phyloP scores from a whole-genome alignment of 2,329 filamentous ascomycete species.

The Fusarium heterosporum region DNA sequence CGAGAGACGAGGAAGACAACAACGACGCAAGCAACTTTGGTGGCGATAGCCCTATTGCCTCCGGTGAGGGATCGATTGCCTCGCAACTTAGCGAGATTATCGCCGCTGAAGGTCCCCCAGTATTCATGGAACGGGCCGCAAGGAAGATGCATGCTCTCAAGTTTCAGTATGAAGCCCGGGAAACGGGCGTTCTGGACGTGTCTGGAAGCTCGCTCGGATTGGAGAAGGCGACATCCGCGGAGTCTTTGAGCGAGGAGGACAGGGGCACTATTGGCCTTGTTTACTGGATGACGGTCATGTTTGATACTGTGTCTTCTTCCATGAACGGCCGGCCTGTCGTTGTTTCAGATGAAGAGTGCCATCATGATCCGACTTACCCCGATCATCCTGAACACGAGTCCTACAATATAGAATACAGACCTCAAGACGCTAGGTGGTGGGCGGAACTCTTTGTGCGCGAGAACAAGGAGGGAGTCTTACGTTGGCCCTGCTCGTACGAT shows the following conservation, averaged over 20 bases:
- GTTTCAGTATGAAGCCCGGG: slow-evolving; percentile 49
- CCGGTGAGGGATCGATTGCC: slow-evolving; percentile 42
- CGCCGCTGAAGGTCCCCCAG: slow-evolving; percentile 45
- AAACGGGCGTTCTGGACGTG: slow-evolving; percentile 43
- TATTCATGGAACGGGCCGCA: slow-evolving; percentile 53
- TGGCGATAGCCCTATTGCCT: slow-evolving; percentile 36
- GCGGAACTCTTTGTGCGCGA: slow-evolving; percentile 52
- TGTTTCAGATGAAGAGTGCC: slow-evolving; percentile 56
- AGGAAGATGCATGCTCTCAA: slow-evolving; percentile 56
- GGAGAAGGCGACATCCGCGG: slow-evolving; percentile 39
- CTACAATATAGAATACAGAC: slow-evolving; percentile 37
- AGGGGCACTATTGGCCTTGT: slow-evolving; percentile 64
- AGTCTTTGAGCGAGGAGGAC: slow-evolving; percentile 48
- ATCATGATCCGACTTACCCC: slow-evolving; percentile 50
- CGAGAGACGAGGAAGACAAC: slow-evolving; percentile 45
- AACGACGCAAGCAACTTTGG: slow-evolving; percentile 35
- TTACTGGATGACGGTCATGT: slow-evolving; percentile 71
- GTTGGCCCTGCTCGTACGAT: slow-evolving; percentile 68
- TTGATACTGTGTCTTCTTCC: slow-evolving; percentile 67
- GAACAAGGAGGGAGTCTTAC: slow-evolving; percentile 44
- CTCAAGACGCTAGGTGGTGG: slow-evolving; percentile 50
- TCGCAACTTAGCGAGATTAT: slow-evolving; percentile 51
- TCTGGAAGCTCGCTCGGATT: slow-evolving; percentile 44
- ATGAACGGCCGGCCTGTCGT: slow-evolving; percentile 58
- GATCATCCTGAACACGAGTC: slow-evolving; percentile 37